Conservation (phyloP, 164 flowering plant genomes). For the Magnolia kwangsiensis region DNA sequence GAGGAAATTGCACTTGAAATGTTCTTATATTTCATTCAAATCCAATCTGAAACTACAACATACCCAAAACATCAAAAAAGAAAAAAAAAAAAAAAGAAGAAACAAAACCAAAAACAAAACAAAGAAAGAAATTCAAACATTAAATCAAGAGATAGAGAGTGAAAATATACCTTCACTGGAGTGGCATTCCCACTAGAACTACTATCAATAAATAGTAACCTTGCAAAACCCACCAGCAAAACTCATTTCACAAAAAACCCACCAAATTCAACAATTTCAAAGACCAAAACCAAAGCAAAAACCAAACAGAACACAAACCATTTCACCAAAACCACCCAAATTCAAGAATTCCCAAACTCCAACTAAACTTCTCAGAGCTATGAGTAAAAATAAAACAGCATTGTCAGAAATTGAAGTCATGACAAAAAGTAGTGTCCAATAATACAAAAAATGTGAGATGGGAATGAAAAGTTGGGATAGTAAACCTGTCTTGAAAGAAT, state of each 20-base stretch:
- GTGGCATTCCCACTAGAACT: slow-evolving; percentile 59
- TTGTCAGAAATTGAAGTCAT: too few relatives aligned
- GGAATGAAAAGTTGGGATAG: too few relatives aligned
- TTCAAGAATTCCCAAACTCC: slow-evolving; percentile 8
- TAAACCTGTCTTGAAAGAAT: too few relatives aligned
- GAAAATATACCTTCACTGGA: slow-evolving; percentile 61
- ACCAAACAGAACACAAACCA: background rate
- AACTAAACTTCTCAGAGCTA: background rate
- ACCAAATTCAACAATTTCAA: background rate
- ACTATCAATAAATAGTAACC: slow-evolving; percentile 68
- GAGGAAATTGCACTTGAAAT: too few relatives aligned
- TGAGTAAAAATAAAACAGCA: too few relatives aligned
- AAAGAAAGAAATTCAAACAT: background rate
- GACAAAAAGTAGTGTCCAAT: too few relatives aligned
- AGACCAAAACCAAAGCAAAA: background rate
- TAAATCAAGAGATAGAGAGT: background rate
- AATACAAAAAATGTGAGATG: too few relatives aligned
- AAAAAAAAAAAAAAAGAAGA: background rate
- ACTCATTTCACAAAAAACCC: slow-evolving; percentile 5
- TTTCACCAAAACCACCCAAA: background rate
- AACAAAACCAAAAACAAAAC: too few relatives aligned
- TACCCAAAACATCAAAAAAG: background rate
- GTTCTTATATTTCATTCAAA: too few relatives aligned
- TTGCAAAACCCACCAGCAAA: slow-evolving; percentile 56
- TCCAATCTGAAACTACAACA: background rate